Evolutionary conservation across 225 moss, liverwort and hornwort species (phyloP), one percentile per base, ranked within the genome.

Genomic region (Anthoceros angustus): DNA sequence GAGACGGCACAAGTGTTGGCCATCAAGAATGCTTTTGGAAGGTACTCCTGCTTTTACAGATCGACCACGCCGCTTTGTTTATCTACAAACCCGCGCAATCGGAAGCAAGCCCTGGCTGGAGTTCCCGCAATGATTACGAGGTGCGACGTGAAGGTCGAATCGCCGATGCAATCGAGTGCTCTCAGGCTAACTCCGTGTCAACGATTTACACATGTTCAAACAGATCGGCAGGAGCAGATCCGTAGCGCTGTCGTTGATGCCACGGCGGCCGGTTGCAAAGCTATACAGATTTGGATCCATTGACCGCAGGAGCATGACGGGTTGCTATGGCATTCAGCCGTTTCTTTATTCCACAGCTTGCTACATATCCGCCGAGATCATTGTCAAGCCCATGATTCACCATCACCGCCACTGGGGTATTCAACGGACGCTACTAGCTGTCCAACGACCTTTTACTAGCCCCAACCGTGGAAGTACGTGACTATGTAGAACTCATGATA

Each of bases 101-200:
- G 66, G 42, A 66, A 10, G 39, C 66, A 66, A 40, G 14, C 40
- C 15, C 40, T 66, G 66, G 66, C 12, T 66, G 66, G 66, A 66
- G 42, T 8, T 39, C 7, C 21, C 42, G n/a, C 55, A 68, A 68
- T 38, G 48, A 39, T 60, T 68, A 25, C 20, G 24, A 6, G 3
- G 61, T 61, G 12, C 2, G 60, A 68, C 60, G 24, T 68, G 4
- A 50, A 50, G 25, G 68, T 18, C 4, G 4, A 3, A 20, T 50
- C 3, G 49, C 49, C 5, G 49, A 50, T 16, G 49, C 49, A 5
- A 5, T 50, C 15, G 20, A 20, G 5, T 20, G 49, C 4, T 14
- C 4, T 7, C 49, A n/a, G n/a, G n/a, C n/a, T n/a, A n/a, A n/a
- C n/a, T n/a, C 49, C 14, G 43, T 45, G 9, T 14, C 9, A 14